phyloP scores from a whole-genome alignment of 164 flowering plant species.

The Paratinospora sagittata region DNA sequence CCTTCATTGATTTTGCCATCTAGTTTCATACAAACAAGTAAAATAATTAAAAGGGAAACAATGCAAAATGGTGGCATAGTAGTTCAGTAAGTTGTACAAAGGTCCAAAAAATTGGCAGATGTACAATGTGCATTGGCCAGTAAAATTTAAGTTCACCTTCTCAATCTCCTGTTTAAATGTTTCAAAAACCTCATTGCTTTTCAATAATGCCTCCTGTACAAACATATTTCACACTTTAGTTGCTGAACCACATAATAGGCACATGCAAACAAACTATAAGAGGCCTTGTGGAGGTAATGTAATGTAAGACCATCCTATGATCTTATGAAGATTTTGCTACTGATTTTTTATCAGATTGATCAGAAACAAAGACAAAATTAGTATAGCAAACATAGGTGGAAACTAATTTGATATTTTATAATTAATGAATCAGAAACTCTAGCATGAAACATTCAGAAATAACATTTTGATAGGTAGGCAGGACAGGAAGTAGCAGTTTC shows the following conservation, averaged over 20 bases:
- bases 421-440: too few species aligned
- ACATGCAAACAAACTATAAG: not conserved
- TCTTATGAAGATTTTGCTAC: too few species aligned
- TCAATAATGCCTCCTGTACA: conserved; percentile 80
- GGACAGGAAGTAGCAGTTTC: too few species aligned
- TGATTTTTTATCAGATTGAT: too few species aligned
- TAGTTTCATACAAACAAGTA: conserved; percentile 17
- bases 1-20: conserved; percentile 87
- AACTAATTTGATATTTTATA: too few species aligned
- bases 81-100: not conserved
- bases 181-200: conserved; percentile 92
- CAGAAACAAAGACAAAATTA: too few species aligned
- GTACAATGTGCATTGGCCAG: not conserved
- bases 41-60: not conserved
- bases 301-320: too few species aligned
- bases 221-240: conserved; percentile 9
- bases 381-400: too few species aligned
- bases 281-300: too few species aligned
- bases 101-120: not conserved
- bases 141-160: conserved; percentile 45
- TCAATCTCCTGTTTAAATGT: conserved; percentile 93
- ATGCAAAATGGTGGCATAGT: not conserved
- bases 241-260: not conserved
- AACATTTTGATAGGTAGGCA: too few species aligned
- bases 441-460: too few species aligned